Evolutionary conservation across 192 early-diverging fungal species (phyloP), one percentile per base, ranked within the genome.

Genomic region (Martensiomyces pterosporus): DNA sequence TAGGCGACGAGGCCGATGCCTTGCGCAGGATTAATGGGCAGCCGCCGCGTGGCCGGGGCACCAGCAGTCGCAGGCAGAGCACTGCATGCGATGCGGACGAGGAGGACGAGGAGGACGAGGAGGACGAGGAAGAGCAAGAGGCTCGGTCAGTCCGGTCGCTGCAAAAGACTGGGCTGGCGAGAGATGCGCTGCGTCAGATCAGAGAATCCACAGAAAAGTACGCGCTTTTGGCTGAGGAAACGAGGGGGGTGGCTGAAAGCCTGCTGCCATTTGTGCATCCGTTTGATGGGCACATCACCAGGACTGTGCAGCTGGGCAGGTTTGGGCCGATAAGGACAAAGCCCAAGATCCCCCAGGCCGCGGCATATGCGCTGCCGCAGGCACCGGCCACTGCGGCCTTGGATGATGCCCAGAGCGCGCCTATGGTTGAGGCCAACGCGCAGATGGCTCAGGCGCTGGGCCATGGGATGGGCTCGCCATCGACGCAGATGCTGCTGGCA

Each of bases 261-360:
- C 52, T 71, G 42, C 48, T 47, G 42, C 43, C 48, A 1, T 58
- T 71, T 35, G 60, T 71, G 24, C 67, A 71, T 37, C 67, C 67
- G 26, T 71, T 71, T 27, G 67, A 71, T 41, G 67, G 67, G 10
- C 67, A 71, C 34, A 33, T 59, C 21, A 71, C 67, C 16, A 60
- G 67, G 13, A 47, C 52, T 0, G 15, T 56, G 7, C 67, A 59
- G 44, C 23, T 49, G 9, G 47, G 26, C 6, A 48, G 50, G 8
- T 70, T 70, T 27, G 67, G 67, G 13, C 67, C 67, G 15, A 57
- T 70, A 12, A 47, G 54, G 25, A 38, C 14, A 42, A 36, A 32
- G 29, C 5, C 29, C 6, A 5, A 32, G 6, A 12, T 32, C 5
- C 29, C 29, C n/a, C n/a, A n/a, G n/a, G n/a, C n/a, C n/a, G n/a